Evolutionary conservation across 805 yeast genomes (phyloP).

Genomic region (Blastobotrys attinorum): DNA sequence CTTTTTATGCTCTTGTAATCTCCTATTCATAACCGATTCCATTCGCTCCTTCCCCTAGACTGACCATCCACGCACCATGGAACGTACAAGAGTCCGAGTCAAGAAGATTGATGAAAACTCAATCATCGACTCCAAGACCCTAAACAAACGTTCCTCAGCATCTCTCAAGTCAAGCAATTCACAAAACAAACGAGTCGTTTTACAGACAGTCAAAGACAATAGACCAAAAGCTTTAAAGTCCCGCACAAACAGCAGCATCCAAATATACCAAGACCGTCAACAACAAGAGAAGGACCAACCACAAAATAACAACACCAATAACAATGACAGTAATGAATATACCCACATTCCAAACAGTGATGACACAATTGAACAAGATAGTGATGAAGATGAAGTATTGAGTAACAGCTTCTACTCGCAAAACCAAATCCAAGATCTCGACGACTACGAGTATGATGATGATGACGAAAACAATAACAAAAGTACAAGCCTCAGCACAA

Average conservation of each 20-base stretch:
- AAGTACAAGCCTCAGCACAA: conserved; percentile 2
- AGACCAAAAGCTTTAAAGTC: background rate
- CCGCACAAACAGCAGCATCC: background rate
- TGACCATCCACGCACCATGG: too few relatives aligned
- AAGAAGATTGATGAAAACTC: background rate
- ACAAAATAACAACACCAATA: too few relatives aligned
- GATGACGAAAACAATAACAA: conserved; percentile 4
- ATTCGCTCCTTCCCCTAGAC: too few relatives aligned
- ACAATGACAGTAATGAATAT: too few relatives aligned
- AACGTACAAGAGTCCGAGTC: background rate
- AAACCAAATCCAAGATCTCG: too few relatives aligned
- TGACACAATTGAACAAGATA: conserved; percentile 1
- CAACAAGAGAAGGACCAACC: too few relatives aligned
- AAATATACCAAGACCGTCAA: background rate
- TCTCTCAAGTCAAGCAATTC: background rate
- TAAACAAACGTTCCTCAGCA: background rate
- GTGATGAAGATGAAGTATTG: conserved; percentile 4
- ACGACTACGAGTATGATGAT: conserved; percentile 2
- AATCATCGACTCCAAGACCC: background rate
- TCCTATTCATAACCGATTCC: too few relatives aligned
- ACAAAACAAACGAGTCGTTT: background rate
- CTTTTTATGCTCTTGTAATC: too few relatives aligned
- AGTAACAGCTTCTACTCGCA: too few relatives aligned
- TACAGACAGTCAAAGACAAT: background rate
- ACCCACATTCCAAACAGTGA: background rate